Evolutionary conservation across 768 basidiomycete species (phyloP), one percentile per base, ranked within the genome.

Genomic region (Gloeophyllum trabeum): DNA sequence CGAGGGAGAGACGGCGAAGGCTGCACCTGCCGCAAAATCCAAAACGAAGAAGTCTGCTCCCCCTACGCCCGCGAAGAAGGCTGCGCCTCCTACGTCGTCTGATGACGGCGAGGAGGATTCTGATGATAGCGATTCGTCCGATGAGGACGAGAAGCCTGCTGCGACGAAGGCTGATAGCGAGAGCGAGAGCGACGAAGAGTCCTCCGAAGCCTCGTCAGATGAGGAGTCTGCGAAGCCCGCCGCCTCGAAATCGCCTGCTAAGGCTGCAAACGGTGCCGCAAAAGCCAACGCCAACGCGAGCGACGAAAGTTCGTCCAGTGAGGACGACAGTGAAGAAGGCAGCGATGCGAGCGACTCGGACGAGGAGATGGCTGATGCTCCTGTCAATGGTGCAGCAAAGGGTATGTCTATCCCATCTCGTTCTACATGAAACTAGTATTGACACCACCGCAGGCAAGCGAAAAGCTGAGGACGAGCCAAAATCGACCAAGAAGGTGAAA

Each of bases 401-500:
- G 66, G 73, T 73, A 35, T 26, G 53, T 54, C 30, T 18, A 49
- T 14, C 7, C 32, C 32, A 12, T 20, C 16, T 28, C 24, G 32
- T 23, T 46, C 28, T 35, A 39, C n/a, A n/a, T n/a, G n/a, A n/a
- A n/a, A n/a, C n/a, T n/a, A n/a, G n/a, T n/a, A n/a, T n/a, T n/a
- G n/a, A n/a, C n/a, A n/a, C n/a, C n/a, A n/a, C n/a, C n/a, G 19
- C 50, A 70, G 79, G 73, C 46, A 94, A 94, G 63, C 81, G 91
- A 52, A 93, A 93, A 64, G 87, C 85, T 22, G 76, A 78, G 21
- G 74, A 72, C 18, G 74, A 74, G 21, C 63, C 72, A 35, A 70
- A 69, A 12, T 70, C 79, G 30, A 61, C 75, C 26, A 94, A 97
- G 73, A 94, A 94, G 63, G 73, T 69, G 51, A 96, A 92, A 68